Evolutionary conservation across 768 basidiomycete genomes (phyloP).

Genomic region (Leccinum subtestaceum): DNA sequence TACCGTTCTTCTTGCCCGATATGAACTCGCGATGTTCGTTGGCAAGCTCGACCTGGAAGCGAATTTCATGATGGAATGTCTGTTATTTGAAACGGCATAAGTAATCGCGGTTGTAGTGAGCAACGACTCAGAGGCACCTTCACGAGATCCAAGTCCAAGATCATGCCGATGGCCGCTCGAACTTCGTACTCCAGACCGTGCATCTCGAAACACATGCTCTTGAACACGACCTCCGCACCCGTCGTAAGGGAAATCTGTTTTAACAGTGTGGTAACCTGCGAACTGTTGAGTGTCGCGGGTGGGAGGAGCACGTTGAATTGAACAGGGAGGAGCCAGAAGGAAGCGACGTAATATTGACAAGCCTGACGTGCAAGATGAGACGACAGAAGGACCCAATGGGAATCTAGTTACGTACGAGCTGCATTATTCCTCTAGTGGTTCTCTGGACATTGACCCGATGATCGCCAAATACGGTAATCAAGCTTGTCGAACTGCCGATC

Average conservation of each 20-base stretch:
- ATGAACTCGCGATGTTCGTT: constrained; percentile 99
- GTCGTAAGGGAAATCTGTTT: constrained; percentile 84
- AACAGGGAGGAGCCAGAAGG: constrained; percentile 92
- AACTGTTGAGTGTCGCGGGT: constrained; percentile 73
- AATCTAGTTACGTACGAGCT: constrained; percentile 62
- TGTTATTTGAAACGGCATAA: constrained; percentile 27
- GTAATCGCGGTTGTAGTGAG: neutral
- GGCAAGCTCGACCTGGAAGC: constrained; percentile 95
- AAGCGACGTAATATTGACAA: constrained; percentile 94
- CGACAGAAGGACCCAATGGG: constrained; percentile 19
- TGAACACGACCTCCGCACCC: constrained; percentile 94
- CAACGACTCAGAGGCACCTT: constrained; percentile 51
- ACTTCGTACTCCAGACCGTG: constrained; percentile 93
- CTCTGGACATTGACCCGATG: constrained; percentile 91
- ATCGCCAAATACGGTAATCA: constrained; percentile 94
- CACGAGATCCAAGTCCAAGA: constrained; percentile 88
- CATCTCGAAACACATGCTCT: constrained; percentile 96
- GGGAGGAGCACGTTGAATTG: constrained; percentile 92
- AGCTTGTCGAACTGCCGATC: constrained; percentile 86
- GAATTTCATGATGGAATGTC: constrained; percentile 96
- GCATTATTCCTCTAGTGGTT: constrained; percentile 92
- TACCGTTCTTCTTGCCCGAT: constrained; percentile 98
- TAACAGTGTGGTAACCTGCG: constrained; percentile 79
- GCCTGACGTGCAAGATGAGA: constrained; percentile 49
- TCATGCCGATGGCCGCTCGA: constrained; percentile 76